These are phyloP conservation scores for Tubosaeta sp. DNA, from an alignment of 768 basidiomycete genomes.

Conservation along the genomic window DNA sequence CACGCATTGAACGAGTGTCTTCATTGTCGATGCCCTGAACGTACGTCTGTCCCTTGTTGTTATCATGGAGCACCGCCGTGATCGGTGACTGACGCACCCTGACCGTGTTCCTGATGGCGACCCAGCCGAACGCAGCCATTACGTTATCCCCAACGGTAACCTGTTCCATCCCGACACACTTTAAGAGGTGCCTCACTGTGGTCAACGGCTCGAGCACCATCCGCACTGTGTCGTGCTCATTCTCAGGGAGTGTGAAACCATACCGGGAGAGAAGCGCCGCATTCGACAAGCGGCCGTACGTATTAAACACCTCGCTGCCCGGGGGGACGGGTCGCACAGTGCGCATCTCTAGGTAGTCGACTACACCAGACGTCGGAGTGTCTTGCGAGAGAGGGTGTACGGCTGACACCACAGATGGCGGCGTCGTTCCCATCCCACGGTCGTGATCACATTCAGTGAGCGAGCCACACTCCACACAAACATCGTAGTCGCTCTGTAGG, in stretches of 20 bases:
- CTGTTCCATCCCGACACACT: conserved; percentile 8
- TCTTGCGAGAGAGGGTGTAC: conserved; percentile 13
- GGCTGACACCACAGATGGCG: neutral
- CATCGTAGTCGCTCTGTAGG: conserved; percentile 64
- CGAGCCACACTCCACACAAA: conserved; percentile 70
- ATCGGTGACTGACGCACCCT: conserved; percentile 23
- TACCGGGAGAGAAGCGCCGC: conserved; percentile 64
- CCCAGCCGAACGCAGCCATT: conserved; percentile 6
- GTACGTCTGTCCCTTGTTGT: conserved; percentile 19
- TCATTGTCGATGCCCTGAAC: conserved; percentile 19
- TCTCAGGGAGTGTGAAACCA: conserved; percentile 71
- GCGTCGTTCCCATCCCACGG: conserved; percentile 20
- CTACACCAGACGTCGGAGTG: conserved; percentile 14
- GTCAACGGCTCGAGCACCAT: conserved; percentile 25
- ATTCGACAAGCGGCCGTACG: conserved; percentile 67
- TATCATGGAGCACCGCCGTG: conserved; percentile 21
- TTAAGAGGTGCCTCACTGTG: conserved; percentile 11
- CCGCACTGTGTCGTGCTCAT: conserved; percentile 57
- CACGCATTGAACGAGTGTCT: conserved; percentile 1
- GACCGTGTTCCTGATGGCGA: conserved; percentile 24
- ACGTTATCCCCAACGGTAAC: conserved; percentile 16
- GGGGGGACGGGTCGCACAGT: conserved; percentile 48
- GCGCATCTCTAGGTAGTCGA: conserved; percentile 64
- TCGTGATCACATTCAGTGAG: conserved; percentile 68
- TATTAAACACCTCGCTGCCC: conserved; percentile 65